These are phyloP conservation scores for Lachnellula cervina DNA, from an alignment of 2,329 filamentous ascomycete genomes.

Conservation along the genomic window DNA sequence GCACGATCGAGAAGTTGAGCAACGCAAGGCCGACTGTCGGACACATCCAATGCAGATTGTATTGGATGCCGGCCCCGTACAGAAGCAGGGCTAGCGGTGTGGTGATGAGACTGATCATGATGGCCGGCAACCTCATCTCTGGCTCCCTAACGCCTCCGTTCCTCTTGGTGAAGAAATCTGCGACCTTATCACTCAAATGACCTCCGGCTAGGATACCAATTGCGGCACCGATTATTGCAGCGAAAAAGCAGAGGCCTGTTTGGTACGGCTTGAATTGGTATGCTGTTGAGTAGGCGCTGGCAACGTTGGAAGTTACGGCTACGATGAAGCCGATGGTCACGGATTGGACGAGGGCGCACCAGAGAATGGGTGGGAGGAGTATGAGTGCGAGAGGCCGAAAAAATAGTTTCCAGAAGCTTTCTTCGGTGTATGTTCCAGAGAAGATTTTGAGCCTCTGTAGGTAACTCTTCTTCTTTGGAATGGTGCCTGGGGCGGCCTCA, in stretches of 20 bases:
- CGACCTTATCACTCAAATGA: constrained; percentile 18
- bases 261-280: constrained; percentile 41
- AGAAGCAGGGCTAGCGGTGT: constrained; percentile 43
- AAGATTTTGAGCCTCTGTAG: constrained; percentile 12
- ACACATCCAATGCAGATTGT: constrained; percentile 49
- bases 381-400: constrained; percentile 39
- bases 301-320: constrained; percentile 50
- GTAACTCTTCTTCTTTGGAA: constrained; percentile 14
- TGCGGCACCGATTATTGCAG: constrained; percentile 15
- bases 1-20: constrained; percentile 52
- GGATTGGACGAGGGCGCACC: constrained; percentile 33
- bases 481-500: neutral
- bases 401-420: constrained; percentile 38
- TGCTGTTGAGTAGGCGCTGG: constrained; percentile 37
- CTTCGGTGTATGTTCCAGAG: constrained; percentile 16
- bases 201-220: constrained; percentile 18
- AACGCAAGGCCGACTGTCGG: constrained; percentile 50
- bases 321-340: constrained; percentile 38
- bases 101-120: constrained; percentile 46
- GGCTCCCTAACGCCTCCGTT: constrained; percentile 54
- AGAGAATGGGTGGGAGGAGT: constrained; percentile 21
- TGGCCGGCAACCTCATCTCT: constrained; percentile 54
- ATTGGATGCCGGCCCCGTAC: constrained; percentile 44
- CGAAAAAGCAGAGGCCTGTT: constrained; percentile 19
- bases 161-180: constrained; percentile 40